These are phyloP conservation scores for Russula emetica DNA, from an alignment of 768 basidiomycete genomes.

Conservation along the genomic window DNA sequence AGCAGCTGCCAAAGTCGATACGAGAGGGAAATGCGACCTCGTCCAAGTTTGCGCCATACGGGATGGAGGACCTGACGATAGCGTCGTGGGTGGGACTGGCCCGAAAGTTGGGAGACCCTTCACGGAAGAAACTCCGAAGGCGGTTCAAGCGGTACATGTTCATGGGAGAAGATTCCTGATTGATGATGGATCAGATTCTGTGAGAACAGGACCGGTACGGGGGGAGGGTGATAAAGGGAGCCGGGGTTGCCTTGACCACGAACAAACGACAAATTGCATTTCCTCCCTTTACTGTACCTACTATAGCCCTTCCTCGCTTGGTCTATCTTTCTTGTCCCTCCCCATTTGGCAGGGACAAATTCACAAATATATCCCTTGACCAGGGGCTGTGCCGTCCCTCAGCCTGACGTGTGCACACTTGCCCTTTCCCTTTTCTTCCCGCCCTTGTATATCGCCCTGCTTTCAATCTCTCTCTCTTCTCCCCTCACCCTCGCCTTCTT, in stretches of 20 bases:
- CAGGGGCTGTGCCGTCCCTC: constrained; percentile 17
- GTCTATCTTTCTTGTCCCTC: constrained; percentile 21
- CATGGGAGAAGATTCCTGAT: constrained; percentile 37
- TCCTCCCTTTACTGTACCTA: constrained; percentile 16
- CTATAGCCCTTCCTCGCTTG: constrained; percentile 18
- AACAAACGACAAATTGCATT: constrained; percentile 32
- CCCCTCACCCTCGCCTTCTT: constrained; percentile 20
- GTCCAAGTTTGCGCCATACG: constrained; percentile 63
- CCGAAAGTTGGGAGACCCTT: constrained; percentile 51
- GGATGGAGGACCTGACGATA: constrained; percentile 74
- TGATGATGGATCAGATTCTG: constrained; percentile 19
- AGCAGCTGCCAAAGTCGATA: constrained; percentile 51
- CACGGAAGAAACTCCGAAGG: constrained; percentile 52
- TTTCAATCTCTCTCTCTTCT: constrained; percentile 19
- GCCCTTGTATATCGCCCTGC: constrained; percentile 2
- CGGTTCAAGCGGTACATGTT: constrained; percentile 75
- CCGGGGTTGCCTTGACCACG: constrained; percentile 52
- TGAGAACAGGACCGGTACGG: constrained; percentile 17
- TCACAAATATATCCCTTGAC: constrained; percentile 28
- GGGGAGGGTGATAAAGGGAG: constrained; percentile 23
- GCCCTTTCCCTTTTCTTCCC: constrained; percentile 24
- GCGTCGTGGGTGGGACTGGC: constrained; percentile 66
- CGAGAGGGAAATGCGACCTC: constrained; percentile 40
- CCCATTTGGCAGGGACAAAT: constrained; percentile 20
- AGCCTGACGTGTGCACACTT: constrained; percentile 18